Base-by-base conservation (phyloP, 2,329 filamentous ascomycete genomes). In the Microascus cirrosus region DNA sequence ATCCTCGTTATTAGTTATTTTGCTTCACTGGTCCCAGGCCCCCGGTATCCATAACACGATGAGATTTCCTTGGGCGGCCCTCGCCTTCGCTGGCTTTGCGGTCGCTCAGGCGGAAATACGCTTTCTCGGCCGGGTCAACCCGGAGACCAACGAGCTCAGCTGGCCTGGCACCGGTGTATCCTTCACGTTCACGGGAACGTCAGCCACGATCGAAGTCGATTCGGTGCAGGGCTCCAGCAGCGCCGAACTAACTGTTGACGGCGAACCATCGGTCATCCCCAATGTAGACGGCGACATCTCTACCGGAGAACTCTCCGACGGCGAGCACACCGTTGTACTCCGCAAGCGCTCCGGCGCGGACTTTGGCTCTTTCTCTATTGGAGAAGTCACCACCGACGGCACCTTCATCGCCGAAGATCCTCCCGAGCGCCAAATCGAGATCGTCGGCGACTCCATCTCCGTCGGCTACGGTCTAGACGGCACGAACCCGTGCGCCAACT, bases 381-480 rank as follows among this genome's bases (percentile, higher is more conserved):
- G 53, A 20, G 54, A 63, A 13, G 56, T 63, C 8, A 60, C 54
- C 32, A 61, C 63, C n/a, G 66, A 71, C 36, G 69, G 70, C 22
- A 61, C 57, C 8, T 60, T 71, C 22, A 59, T 61, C 15, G 39
- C 61, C 3, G 61, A 63, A 18, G 54, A 60, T 8, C 60, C 59
- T 1, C 65, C 66, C 2, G 63, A 62, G 11, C 71, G 69, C 25
- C 69, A 69, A 59, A 74, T 76, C 48, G 72, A 76, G 60, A 63
- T 75, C 53, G 73, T 76, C 32, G 74, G 74, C 10, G 74, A 76
- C 63, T 75, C 73, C 25, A 76, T 76, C 61, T 71, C 66, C 2
- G 73, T 74, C 3, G 74, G 73, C 3, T 76, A 76, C 59, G 74
- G 74, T 1, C 67, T 75, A 15, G 73, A 74, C 57, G 74, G 71